Evolutionary conservation across 2,329 filamentous ascomycete species (phyloP).

Genomic region (Phialemoniopsis sp.): DNA sequence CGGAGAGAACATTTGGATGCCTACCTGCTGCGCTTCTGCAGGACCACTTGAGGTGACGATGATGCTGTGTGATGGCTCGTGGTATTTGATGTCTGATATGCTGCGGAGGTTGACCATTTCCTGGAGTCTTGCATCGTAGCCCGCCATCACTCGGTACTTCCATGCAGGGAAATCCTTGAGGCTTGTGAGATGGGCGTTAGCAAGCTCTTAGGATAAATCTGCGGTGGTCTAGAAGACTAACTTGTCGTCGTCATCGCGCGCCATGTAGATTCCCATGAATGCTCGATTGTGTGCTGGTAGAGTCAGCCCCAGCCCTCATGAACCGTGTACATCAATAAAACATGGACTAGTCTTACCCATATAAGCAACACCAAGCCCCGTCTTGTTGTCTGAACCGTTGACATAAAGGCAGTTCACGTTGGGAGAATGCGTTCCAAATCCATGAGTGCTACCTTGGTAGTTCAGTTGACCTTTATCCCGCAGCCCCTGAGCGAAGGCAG

Average conservation of each 20-base stretch:
- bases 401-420: slow-evolving; percentile 9
- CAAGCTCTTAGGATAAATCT: too few species aligned
- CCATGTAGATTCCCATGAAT: slow-evolving; percentile 35
- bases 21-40: slow-evolving; percentile 15
- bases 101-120: slow-evolving; percentile 33
- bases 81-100: slow-evolving; percentile 44
- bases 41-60: slow-evolving; percentile 35
- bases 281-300: slow-evolving; percentile 22
- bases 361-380: slow-evolving; percentile 36
- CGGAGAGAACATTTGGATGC: slow-evolving; percentile 33
- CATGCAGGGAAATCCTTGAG: slow-evolving; percentile 5
- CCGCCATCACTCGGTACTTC: background rate
- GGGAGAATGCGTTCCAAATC: too few species aligned
- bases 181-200: background rate
- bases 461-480: slow-evolving; percentile 2
- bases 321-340: too few species aligned
- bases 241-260: slow-evolving; percentile 36
- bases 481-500: slow-evolving; percentile 1
- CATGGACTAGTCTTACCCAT: slow-evolving; percentile 28
- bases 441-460: too few species aligned
- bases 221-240: too few species aligned
- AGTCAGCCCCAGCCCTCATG: too few species aligned
- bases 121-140: slow-evolving; percentile 8
- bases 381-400: slow-evolving; percentile 27
- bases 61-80: slow-evolving; percentile 33